Conservation (phyloP, 148 eudicot species). For the Diospyros lotus region DNA sequence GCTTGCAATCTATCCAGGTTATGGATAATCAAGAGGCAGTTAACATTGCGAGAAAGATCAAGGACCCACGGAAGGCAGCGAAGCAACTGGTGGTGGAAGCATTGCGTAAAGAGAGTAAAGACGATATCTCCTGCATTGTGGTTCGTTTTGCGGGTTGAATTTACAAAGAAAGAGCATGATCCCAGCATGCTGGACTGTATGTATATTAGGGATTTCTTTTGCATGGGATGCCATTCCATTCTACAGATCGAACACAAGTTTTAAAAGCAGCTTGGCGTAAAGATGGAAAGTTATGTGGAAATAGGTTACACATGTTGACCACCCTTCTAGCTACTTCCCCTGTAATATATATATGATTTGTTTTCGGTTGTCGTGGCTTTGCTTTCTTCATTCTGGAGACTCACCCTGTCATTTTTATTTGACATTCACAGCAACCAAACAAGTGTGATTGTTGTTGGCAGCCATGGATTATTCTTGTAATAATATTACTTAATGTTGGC, state of each 20-base stretch:
- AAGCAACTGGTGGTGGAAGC: slow-evolving; percentile 54
- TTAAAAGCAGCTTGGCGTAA: slow-evolving; percentile 1
- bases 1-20: slow-evolving; percentile 32
- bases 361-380: slow-evolving; percentile 13
- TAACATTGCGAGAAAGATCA: slow-evolving; percentile 49
- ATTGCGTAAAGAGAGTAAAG: slow-evolving; percentile 61
- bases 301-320: not conserved
- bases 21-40: slow-evolving; percentile 71
- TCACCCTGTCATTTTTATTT: slow-evolving; percentile 13
- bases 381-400: slow-evolving; percentile 17
- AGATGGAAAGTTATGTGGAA: not conserved
- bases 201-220: slow-evolving; percentile 25
- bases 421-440: not conserved
- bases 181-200: slow-evolving; percentile 31
- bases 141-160: slow-evolving; percentile 40
- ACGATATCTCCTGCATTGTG: slow-evolving; percentile 65
- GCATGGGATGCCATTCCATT: slow-evolving; percentile 14
- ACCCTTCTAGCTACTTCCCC: not conserved
- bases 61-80: slow-evolving; percentile 52
- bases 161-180: not conserved
- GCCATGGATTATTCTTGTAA: slow-evolving; percentile 10
- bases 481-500: not conserved
- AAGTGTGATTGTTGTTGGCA: not conserved
- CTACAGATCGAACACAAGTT: not conserved
- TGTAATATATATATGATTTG: slow-evolving; percentile 4